These are phyloP conservation scores for Pelargonium myrrhifolium DNA, from an alignment of 441 rosid species.

Conservation along the genomic window DNA sequence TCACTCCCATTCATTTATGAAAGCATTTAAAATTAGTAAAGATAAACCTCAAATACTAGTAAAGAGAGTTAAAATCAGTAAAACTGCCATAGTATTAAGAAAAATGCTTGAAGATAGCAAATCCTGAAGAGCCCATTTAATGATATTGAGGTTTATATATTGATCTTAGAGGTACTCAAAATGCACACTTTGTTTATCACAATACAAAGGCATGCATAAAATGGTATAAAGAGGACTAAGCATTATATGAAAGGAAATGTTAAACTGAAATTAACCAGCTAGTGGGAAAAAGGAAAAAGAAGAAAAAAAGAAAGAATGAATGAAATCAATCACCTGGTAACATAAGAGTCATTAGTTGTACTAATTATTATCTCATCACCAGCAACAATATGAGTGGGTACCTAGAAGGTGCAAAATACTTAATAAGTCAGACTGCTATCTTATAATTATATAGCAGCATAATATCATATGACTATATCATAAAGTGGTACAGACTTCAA, in stretches of 20 bases:
- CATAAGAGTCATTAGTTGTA: constrained; percentile 58
- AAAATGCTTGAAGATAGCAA: too few relatives aligned
- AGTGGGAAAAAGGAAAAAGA: not conserved
- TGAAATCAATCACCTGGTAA: constrained; percentile 49
- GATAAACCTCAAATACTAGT: too few relatives aligned
- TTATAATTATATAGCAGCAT: not conserved
- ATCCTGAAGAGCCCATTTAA: too few relatives aligned
- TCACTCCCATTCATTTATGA: too few relatives aligned
- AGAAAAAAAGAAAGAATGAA: not conserved
- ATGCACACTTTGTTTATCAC: not conserved
- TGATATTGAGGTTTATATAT: too few relatives aligned
- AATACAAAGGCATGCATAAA: not conserved
- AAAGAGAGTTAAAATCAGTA: too few relatives aligned
- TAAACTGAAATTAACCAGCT: not conserved
- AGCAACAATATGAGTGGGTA: constrained; percentile 62
- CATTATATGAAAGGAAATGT: not conserved
- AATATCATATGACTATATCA: not conserved
- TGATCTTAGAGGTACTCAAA: too few relatives aligned
- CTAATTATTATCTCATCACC: constrained; percentile 72
- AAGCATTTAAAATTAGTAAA: too few relatives aligned
- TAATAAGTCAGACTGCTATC: not conserved
- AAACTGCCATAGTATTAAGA: too few relatives aligned
- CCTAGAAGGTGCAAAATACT: constrained; percentile 29
- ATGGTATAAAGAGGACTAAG: not conserved
- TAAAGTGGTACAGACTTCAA: not conserved